phyloP scores from a whole-genome alignment of 202 grass and related monocot genomes.

The Dendrocalamus latiflorus region DNA sequence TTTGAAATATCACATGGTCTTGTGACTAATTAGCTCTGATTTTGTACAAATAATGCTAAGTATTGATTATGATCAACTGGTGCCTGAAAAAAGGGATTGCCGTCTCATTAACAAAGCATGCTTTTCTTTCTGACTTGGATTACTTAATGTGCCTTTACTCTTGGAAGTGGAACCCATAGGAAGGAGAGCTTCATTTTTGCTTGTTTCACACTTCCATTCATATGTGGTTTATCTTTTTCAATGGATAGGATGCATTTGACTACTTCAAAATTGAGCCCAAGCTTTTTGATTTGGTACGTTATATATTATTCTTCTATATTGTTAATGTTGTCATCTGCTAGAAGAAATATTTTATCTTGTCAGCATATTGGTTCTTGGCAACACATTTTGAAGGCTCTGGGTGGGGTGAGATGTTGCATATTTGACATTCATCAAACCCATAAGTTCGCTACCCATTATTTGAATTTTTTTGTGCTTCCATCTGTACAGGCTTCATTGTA shows the following conservation, averaged over 20 bases:
- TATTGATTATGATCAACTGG: neutral
- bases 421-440: neutral
- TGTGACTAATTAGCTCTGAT: neutral
- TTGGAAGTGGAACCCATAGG: neutral
- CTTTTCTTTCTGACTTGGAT: neutral
- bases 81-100: neutral
- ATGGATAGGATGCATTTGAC: slow-evolving; percentile 73
- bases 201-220: slow-evolving; percentile 4
- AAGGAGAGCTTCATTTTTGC: neutral
- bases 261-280: slow-evolving; percentile 76
- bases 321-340: neutral
- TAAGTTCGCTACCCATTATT: neutral
- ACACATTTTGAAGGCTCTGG: neutral
- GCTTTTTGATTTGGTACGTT: slow-evolving; percentile 77
- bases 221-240: slow-evolving; percentile 42
- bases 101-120: neutral
- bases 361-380: neutral
- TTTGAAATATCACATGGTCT: neutral
- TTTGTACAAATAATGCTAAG: neutral
- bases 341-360: neutral
- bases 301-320: neutral
- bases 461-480: neutral
- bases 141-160: neutral
- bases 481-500: neutral
- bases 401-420: neutral